These are phyloP conservation scores for Chenopodium formosanum DNA, from an alignment of 148 eudicot genomes.

Conservation along the genomic window DNA sequence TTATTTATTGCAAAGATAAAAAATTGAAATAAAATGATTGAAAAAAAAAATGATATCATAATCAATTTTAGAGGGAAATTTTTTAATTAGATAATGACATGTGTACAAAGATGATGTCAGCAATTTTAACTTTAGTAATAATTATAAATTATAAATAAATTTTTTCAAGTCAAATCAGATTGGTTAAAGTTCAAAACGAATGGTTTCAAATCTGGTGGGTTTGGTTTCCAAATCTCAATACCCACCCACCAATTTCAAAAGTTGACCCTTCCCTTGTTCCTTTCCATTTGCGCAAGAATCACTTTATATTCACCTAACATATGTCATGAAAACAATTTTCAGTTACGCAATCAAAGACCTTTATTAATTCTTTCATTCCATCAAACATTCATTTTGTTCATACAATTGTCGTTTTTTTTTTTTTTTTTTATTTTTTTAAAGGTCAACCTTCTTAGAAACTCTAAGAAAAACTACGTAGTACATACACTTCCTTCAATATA, in stretches of 20 bases:
- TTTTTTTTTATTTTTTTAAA: neutral
- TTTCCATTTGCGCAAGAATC: neutral
- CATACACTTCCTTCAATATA: neutral
- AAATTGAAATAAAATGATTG: no score
- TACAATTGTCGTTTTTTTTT: neutral
- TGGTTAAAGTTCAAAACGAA: no score
- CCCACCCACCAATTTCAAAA: neutral
- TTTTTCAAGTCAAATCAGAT: no score
- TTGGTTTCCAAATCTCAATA: no score
- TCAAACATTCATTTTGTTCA: neutral
- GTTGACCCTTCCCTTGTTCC: neutral
- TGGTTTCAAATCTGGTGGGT: no score
- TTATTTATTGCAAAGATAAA: no score
- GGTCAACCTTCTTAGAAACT: conserved; percentile 17
- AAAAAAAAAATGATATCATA: no score
- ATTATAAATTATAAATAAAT: no score
- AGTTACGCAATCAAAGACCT: neutral
- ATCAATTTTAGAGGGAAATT: no score
- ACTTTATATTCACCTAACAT: neutral
- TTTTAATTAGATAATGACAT: no score
- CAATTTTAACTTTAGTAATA: no score
- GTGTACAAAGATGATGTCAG: no score
- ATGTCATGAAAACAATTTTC: neutral
- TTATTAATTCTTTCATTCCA: neutral
- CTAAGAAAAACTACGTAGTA: neutral